phyloP scores from a whole-genome alignment of 108 stramenopile genomes.

The Skeletonema potamos region DNA sequence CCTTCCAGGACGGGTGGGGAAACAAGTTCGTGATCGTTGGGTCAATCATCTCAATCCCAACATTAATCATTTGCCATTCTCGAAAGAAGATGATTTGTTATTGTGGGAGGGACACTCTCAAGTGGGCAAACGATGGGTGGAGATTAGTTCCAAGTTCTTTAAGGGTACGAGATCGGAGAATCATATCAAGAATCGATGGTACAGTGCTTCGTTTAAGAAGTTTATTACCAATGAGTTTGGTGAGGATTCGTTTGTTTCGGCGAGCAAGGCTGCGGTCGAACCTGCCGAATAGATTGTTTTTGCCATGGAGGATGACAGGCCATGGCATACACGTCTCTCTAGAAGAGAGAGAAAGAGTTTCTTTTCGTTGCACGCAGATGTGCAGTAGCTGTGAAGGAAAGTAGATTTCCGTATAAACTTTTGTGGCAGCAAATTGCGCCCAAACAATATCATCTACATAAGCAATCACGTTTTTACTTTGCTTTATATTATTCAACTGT shows the following conservation, averaged over 20 bases:
- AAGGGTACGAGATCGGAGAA: conserved; percentile 79
- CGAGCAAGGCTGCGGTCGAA: neutral
- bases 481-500: neutral
- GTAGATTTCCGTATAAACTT: no score
- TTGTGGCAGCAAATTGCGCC: no score
- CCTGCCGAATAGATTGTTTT: neutral
- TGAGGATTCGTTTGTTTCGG: conserved; percentile 9
- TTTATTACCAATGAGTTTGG: conserved; percentile 81
- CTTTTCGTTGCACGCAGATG: no score
- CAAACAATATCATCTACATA: neutral
- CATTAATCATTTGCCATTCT: conserved; percentile 81
- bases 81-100: conserved; percentile 73
- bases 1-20: conserved; percentile 85
- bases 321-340: no score
- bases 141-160: conserved; percentile 84
- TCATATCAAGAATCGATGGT: conserved; percentile 93
- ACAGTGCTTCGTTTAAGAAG: conserved; percentile 86
- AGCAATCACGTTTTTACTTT: neutral
- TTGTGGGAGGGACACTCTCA: conserved; percentile 82
- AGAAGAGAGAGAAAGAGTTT: no score
- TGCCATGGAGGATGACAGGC: no score
- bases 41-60: conserved; percentile 89
- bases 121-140: conserved; percentile 86
- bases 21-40: conserved; percentile 91
- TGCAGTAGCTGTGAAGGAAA: no score